A percentile compares a stretch with the other conserved stretches of the same genome.
phyloP scores from a whole-genome alignment of 1,284 basidiomycete genomes.

The Termitomyces sp. region DNA sequence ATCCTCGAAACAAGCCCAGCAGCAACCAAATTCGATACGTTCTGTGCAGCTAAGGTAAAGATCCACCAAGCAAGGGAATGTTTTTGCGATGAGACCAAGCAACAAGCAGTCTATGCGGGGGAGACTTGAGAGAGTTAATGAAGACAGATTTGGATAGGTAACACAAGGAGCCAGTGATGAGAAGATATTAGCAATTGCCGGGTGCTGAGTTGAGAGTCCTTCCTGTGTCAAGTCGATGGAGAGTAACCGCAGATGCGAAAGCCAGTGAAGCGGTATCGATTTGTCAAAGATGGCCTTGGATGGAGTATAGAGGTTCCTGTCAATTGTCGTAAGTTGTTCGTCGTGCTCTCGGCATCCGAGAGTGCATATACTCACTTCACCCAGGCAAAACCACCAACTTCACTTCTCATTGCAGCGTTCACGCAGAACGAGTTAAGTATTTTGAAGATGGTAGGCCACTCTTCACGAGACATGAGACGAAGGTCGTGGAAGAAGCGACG shows the following conservation, averaged over 20 bases:
- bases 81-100: slow-evolving; percentile 39
- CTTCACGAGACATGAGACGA: slow-evolving; percentile 20
- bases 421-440: slow-evolving; percentile 20
- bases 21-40: slow-evolving; percentile 49
- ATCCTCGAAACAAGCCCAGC: slow-evolving; percentile 60
- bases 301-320: slow-evolving; percentile 18
- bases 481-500: slow-evolving; percentile 34
- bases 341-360: not conserved
- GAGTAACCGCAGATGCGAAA: slow-evolving; percentile 29
- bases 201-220: slow-evolving; percentile 33
- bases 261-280: slow-evolving; percentile 16
- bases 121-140: slow-evolving; percentile 44
- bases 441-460: slow-evolving; percentile 24
- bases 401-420: slow-evolving; percentile 4
- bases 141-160: slow-evolving; percentile 26
- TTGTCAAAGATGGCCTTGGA: slow-evolving; percentile 18
- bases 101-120: slow-evolving; percentile 48
- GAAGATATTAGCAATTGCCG: slow-evolving; percentile 27
- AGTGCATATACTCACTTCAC: slow-evolving; percentile 30
- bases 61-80: slow-evolving; percentile 38
- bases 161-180: slow-evolving; percentile 19
- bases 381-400: slow-evolving; percentile 27
- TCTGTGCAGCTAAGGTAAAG: slow-evolving; percentile 55
- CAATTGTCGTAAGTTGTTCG: slow-evolving; percentile 18
- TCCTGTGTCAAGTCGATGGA: slow-evolving; percentile 32